Evolutionary conservation across 352 stramenopile species (phyloP).

Genomic region (Globisporangium takayamanum): DNA sequence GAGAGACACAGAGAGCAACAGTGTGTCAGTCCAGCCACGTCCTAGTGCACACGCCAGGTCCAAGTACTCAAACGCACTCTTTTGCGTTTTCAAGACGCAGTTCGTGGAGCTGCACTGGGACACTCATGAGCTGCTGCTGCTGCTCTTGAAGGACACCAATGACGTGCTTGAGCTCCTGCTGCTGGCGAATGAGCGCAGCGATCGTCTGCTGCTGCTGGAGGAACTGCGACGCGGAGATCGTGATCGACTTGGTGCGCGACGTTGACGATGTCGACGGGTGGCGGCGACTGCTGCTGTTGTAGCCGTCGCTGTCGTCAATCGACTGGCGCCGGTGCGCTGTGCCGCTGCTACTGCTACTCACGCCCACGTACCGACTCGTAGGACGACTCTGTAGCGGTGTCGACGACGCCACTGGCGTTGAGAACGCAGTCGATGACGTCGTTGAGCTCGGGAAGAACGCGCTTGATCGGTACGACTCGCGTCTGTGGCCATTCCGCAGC

Average conservation of each 20-base stretch:
- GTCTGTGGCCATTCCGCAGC: no score
- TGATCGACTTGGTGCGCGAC: constrained; percentile 47
- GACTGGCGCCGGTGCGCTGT: background rate
- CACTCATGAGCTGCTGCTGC: constrained; percentile 67
- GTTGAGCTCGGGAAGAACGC: constrained; percentile 2
- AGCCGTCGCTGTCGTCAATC: background rate
- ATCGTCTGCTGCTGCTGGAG: constrained; percentile 82
- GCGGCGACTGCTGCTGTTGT: background rate
- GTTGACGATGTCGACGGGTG: constrained; percentile 1
- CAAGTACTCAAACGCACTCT: constrained; percentile 20
- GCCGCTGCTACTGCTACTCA: background rate
- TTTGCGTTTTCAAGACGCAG: constrained; percentile 48
- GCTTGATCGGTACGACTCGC: background rate
- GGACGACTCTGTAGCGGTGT: background rate
- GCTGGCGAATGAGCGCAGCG: constrained; percentile 68
- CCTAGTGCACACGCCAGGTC: background rate
- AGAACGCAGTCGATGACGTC: constrained; percentile 6
- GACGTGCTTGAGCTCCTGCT: constrained; percentile 81
- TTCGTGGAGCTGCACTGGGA: constrained; percentile 59
- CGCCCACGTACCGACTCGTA: background rate
- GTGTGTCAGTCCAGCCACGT: background rate
- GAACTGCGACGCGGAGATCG: constrained; percentile 66
- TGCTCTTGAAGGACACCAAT: constrained; percentile 70
- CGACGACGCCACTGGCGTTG: background rate
- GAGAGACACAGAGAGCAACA: background rate